Conservation (phyloP, 768 basidiomycete genomes). For the Phanerochaete sordida region DNA sequence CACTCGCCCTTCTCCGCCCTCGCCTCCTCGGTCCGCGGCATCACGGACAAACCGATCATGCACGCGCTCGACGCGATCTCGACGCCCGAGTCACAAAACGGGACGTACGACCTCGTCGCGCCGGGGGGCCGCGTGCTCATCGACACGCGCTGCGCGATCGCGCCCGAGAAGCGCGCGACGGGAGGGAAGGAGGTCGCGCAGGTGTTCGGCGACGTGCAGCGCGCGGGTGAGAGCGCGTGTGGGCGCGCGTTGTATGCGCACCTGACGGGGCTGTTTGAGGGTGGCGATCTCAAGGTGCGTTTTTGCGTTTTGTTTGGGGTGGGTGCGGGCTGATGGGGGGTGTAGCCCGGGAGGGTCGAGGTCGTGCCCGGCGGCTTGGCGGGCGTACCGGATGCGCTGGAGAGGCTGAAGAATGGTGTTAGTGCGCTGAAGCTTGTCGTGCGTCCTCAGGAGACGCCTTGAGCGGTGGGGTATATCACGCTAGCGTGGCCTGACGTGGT, state of each 20-base stretch:
- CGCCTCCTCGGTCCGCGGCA: not conserved
- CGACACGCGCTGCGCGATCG: slow-evolving; percentile 7
- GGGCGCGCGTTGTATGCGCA: slow-evolving; percentile 18
- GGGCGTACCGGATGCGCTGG: slow-evolving; percentile 34
- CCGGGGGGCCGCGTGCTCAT: slow-evolving; percentile 19
- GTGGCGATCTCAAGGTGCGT: slow-evolving; percentile 15
- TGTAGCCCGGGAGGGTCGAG: slow-evolving; percentile 37
- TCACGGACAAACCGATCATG: slow-evolving; percentile 19
- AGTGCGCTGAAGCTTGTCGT: slow-evolving; percentile 40
- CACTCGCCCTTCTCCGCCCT: not conserved
- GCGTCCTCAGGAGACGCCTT: slow-evolving; percentile 30
- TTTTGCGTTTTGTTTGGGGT: not conserved
- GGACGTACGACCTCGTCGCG: slow-evolving; percentile 20
- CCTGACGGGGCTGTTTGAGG: slow-evolving; percentile 11
- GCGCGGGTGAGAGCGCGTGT: slow-evolving; percentile 5
- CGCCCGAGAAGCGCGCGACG: slow-evolving; percentile 23
- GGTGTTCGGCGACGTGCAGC: slow-evolving; percentile 25
- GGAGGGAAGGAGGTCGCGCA: slow-evolving; percentile 44
- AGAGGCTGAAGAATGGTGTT: slow-evolving; percentile 33
- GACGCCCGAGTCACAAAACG: slow-evolving; percentile 18
- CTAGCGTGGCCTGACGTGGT: no score
- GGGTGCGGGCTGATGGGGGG: not conserved
- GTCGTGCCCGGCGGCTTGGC: slow-evolving; percentile 36
- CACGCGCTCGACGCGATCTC: slow-evolving; percentile 23
- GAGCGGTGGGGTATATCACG: not conserved